phyloP scores from a whole-genome alignment of 2,329 filamentous ascomycete genomes.

The Grosmannia penicillata region DNA sequence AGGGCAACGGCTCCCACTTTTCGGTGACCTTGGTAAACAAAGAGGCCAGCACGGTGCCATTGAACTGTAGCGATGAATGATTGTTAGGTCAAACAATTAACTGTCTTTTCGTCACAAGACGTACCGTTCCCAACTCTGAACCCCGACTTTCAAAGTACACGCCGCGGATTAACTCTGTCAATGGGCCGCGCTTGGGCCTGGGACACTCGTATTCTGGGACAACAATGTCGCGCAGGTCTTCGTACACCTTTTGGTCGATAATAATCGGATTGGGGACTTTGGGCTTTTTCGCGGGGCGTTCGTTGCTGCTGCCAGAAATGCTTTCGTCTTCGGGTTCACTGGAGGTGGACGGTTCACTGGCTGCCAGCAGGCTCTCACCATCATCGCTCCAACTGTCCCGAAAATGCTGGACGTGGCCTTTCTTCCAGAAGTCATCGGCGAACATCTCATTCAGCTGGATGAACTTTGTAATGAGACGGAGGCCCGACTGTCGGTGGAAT shows the following conservation, averaged over 20 bases:
- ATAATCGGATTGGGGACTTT: no score
- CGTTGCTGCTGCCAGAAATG: no score
- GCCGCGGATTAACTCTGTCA: conserved; percentile 28
- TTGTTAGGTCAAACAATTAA: background rate
- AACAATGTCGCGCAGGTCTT: conserved; percentile 16
- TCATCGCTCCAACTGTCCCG: no score
- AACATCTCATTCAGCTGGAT: conserved; percentile 23
- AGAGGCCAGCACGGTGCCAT: conserved; percentile 23
- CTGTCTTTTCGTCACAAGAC: conserved; percentile 7
- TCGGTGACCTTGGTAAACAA: conserved; percentile 37
- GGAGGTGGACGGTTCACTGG: no score
- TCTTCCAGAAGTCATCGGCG: conserved; percentile 12
- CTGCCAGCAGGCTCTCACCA: no score
- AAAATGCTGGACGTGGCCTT: conserved; percentile 15
- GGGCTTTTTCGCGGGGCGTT: no score
- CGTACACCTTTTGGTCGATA: conserved; percentile 6
- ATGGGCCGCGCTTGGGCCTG: conserved; percentile 12
- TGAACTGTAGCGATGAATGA: conserved; percentile 16
- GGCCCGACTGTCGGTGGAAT: conserved; percentile 13
- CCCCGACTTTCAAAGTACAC: conserved; percentile 31
- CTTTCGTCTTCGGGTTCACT: no score
- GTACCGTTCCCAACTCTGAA: conserved; percentile 39
- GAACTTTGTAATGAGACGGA: conserved; percentile 24
- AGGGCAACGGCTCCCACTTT: conserved; percentile 35
- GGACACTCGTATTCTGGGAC: conserved; percentile 12